These are phyloP conservation scores for Trypanosoma rangeli DNA, from an alignment of 208 protist genomes.

Conservation along the genomic window DNA sequence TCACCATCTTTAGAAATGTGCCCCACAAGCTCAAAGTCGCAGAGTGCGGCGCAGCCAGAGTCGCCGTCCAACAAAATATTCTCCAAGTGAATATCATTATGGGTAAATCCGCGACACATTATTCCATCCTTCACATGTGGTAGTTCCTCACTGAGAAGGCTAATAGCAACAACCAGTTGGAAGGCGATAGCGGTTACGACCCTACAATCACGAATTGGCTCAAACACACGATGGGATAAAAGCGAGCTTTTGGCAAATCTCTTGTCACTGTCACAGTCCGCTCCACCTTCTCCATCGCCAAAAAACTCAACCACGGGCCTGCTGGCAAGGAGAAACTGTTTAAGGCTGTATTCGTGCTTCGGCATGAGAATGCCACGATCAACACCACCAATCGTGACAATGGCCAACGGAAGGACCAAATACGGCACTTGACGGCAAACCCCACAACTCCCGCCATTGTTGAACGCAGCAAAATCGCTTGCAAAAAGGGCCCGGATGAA, in stretches of 20 bases:
- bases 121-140: constrained; percentile 36
- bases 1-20: constrained; percentile 26
- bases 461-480: constrained; percentile 7
- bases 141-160: constrained; percentile 52
- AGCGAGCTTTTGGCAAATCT: constrained; percentile 14
- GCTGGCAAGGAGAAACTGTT: constrained; percentile 44
- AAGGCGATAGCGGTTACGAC: constrained; percentile 61
- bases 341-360: constrained; percentile 65
- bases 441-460: constrained; percentile 3
- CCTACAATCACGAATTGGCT: constrained; percentile 33
- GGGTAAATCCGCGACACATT: constrained; percentile 54
- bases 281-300: background rate
- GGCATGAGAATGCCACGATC: constrained; percentile 72
- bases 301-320: background rate
- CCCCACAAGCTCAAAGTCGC: constrained; percentile 86
- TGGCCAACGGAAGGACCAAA: constrained; percentile 63
- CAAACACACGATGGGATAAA: constrained; percentile 27
- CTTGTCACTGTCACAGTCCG: constrained; percentile 1
- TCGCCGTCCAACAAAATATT: constrained; percentile 62
- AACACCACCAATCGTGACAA: constrained; percentile 37
- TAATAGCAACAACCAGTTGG: constrained; percentile 64
- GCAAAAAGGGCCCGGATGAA: constrained; percentile 30
- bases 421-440: constrained; percentile 32
- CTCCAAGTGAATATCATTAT: constrained; percentile 86
- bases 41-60: constrained; percentile 54